Evolutionary conservation across 1,139 yeast genomes (phyloP).

Genomic region (Debaryomyces nepalensis): DNA sequence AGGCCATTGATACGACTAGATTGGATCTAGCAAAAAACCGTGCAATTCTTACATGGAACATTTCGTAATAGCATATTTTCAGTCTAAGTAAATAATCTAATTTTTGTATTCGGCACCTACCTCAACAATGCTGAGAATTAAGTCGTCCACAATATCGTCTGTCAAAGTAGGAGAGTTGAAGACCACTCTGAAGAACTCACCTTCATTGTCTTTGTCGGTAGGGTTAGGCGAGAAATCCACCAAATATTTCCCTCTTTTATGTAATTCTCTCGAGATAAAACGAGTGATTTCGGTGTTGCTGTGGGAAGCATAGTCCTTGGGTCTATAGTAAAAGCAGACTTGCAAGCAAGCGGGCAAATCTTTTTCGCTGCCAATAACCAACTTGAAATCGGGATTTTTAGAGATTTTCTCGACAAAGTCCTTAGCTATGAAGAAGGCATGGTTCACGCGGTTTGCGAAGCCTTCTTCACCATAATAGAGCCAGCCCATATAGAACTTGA

Average conservation of each 20-base stretch:
- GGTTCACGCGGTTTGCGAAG: slow-evolving; percentile 66
- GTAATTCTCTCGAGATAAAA: slow-evolving; percentile 63
- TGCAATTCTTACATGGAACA: no score
- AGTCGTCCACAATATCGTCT: slow-evolving; percentile 43
- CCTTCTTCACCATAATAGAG: slow-evolving; percentile 70
- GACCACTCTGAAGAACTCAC: slow-evolving; percentile 86
- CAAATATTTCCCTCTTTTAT: slow-evolving; percentile 64
- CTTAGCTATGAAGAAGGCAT: slow-evolving; percentile 67
- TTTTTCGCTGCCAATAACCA: slow-evolving; percentile 48
- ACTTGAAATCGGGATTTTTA: slow-evolving; percentile 45
- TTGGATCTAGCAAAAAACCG: no score
- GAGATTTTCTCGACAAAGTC: slow-evolving; percentile 58
- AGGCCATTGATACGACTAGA: no score
- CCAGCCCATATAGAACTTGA: slow-evolving; percentile 83
- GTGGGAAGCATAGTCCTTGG: slow-evolving; percentile 35
- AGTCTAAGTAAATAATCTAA: slow-evolving; percentile 3
- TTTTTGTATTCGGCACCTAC: slow-evolving; percentile 24
- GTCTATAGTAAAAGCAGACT: slow-evolving; percentile 78
- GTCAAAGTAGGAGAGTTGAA: slow-evolving; percentile 71
- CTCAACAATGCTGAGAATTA: slow-evolving; percentile 36
- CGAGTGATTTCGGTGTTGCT: slow-evolving; percentile 66
- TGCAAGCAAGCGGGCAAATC: slow-evolving; percentile 78
- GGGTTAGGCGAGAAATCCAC: slow-evolving; percentile 85
- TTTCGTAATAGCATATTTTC: not conserved
- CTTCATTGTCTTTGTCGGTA: slow-evolving; percentile 51